Evolutionary conservation across 2,329 filamentous ascomycete species (phyloP), one percentile per base, ranked within the genome.

Genomic region (Fusarium subtropicale): DNA sequence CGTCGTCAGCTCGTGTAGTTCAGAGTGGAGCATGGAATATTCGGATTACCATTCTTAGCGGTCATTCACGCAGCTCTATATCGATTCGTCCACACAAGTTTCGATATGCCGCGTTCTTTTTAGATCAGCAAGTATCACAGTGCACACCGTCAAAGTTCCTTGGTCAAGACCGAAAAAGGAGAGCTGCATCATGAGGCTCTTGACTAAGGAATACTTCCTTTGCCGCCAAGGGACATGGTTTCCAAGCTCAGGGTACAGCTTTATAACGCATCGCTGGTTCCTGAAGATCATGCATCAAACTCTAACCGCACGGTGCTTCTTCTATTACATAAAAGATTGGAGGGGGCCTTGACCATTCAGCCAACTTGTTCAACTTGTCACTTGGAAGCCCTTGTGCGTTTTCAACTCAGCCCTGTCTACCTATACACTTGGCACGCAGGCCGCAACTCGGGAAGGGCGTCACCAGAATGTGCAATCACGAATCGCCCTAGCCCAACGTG

Each of bases 401-500:
- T 39, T 55, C 44, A 48, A 41, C 50, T 64, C 58, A 59, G 59
- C 60, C 68, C 62, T 69, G 68, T 69, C 56, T 33, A 48, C 39
- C 54, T 36, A 54, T 41, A 41, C 42, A 44, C 62, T 56, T 69
- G 47, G 50, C 34, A 45, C 28, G 8, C 41, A 36, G 20, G 54
- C 62, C 46, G 44, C 58, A 39, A 67, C 62, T 69, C 50, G 53
- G 55, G 55, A 54, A 34, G 33, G 22, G 46, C 36, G 24, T 46
- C 50, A 45, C 28, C 36, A 48, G 31, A 73, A 68, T 61, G 67
- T 71, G 69, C 71, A 73, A 74, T 74, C 63, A 70, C 15, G 33
- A 39, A 42, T 52, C 52, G 51, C 46, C 34, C 26, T 55, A 54
- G 46, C 55, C 60, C 69, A 74, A 73, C 71, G 71, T 74, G 72